Percentiles rank a stretch among this genome's conserved stretches.
phyloP scores from a whole-genome alignment of 2,329 filamentous ascomycete species.

The Coniochaeta pulveracea region DNA sequence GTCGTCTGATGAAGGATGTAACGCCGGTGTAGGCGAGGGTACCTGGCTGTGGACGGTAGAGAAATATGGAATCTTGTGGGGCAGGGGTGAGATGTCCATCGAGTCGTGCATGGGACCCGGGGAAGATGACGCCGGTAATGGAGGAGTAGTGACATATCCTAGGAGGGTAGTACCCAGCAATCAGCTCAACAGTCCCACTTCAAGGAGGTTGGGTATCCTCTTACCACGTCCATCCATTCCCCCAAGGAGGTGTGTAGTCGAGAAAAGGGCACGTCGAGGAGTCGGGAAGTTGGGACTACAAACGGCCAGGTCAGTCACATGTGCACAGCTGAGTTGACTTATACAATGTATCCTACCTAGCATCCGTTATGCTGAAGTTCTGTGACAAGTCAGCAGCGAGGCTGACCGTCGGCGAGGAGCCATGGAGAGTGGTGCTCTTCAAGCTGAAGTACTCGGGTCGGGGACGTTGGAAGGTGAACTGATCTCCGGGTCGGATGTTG shows the following conservation, averaged over 20 bases:
- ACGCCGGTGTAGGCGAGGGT: slow-evolving; percentile 62
- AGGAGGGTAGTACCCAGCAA: slow-evolving; percentile 10
- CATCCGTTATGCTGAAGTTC: slow-evolving; percentile 78
- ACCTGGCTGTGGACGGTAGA: slow-evolving; percentile 45
- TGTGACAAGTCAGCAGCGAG: slow-evolving; percentile 90
- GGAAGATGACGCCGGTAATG: slow-evolving; percentile 67
- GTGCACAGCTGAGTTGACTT: background rate
- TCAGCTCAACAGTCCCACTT: slow-evolving; percentile 12
- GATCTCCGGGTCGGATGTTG: slow-evolving; percentile 76
- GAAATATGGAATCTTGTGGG: slow-evolving; percentile 68
- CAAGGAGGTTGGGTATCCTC: slow-evolving; percentile 13
- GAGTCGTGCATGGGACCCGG: slow-evolving; percentile 60
- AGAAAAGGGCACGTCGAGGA: slow-evolving; percentile 76
- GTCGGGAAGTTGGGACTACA: slow-evolving; percentile 70
- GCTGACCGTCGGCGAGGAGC: slow-evolving; percentile 83
- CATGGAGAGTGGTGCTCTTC: slow-evolving; percentile 56
- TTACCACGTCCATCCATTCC: slow-evolving; percentile 48
- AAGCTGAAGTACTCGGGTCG: slow-evolving; percentile 70
- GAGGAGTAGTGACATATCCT: slow-evolving; percentile 76
- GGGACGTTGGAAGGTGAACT: slow-evolving; percentile 39
- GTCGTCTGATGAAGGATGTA: slow-evolving; percentile 30
- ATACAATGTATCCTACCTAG: slow-evolving; percentile 60
- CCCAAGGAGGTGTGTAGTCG: slow-evolving; percentile 56
- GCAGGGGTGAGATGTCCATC: slow-evolving; percentile 91
- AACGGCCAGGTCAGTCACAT: background rate